Evolutionary conservation across 306 rosid species (phyloP).

Genomic region (Acacia melanoxylon): DNA sequence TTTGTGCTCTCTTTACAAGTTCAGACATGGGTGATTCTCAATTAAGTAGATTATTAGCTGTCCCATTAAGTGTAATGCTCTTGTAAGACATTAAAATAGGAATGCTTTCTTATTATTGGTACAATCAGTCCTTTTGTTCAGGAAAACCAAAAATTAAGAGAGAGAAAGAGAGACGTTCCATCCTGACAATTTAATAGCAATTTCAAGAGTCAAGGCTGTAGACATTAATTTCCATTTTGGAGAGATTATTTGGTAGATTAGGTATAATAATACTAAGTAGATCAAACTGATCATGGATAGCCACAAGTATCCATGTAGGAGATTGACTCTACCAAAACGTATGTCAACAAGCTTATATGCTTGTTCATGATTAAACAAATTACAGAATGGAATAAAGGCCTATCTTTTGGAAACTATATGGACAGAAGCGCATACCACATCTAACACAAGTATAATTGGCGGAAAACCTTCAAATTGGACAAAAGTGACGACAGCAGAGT

Average conservation of each 20-base stretch:
- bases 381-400: conserved; percentile 24
- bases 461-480: conserved; percentile 87
- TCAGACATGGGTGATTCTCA: conserved; percentile 26
- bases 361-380: neutral
- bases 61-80: conserved; percentile 8
- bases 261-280: no score
- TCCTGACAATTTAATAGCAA: neutral
- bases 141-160: neutral
- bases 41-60: conserved; percentile 22
- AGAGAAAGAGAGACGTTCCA: neutral
- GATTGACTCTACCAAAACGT: neutral
- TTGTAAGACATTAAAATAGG: neutral
- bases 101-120: conserved; percentile 13
- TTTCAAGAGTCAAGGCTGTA: neutral
- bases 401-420: conserved; percentile 64
- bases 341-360: neutral
- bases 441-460: conserved; percentile 77
- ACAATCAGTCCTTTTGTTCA: neutral
- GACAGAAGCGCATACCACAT: conserved; percentile 88
- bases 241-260: neutral
- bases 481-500: conserved; percentile 72
- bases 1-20: conserved; percentile 10
- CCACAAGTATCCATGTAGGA: neutral
- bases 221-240: neutral
- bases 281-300: neutral